These are phyloP conservation scores for Croton laevigatus DNA, from an alignment of 441 rosid genomes.

Conservation along the genomic window DNA sequence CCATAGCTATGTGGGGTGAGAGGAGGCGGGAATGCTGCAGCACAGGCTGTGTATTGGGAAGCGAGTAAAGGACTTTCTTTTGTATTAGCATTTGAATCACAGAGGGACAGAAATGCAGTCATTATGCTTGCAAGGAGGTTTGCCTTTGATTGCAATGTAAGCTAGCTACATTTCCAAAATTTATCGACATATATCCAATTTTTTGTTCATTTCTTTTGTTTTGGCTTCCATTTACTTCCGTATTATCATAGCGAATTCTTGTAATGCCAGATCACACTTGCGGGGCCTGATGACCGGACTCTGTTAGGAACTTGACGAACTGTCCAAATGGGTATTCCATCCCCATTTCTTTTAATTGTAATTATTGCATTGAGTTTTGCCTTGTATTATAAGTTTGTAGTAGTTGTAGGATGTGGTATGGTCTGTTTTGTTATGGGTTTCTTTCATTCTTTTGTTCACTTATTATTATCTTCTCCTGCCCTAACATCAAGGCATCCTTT, in stretches of 20 bases:
- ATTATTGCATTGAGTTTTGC: conserved; percentile 33
- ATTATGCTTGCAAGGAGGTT: conserved; percentile 91
- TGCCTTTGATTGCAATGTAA: conserved; percentile 95
- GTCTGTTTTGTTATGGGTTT: conserved; percentile 27
- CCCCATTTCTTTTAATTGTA: conserved; percentile 36
- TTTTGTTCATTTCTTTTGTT: neutral
- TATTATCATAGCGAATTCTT: conserved; percentile 16
- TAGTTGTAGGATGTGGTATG: conserved; percentile 28
- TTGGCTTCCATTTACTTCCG: neutral
- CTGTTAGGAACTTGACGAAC: conserved; percentile 32
- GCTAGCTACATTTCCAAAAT: conserved; percentile 31
- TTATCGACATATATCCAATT: neutral
- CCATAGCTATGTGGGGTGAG: conserved; percentile 89
- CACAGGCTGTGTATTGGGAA: conserved; percentile 94
- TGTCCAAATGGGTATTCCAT: conserved; percentile 2
- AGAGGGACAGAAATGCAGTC: conserved; percentile 86
- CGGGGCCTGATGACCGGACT: conserved; percentile 84
- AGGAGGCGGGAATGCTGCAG: conserved; percentile 98
- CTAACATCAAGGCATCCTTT: conserved; percentile 37
- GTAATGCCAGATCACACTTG: conserved; percentile 64
- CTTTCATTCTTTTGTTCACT: neutral
- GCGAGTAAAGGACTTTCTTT: conserved; percentile 67
- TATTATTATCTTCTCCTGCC: conserved; percentile 1
- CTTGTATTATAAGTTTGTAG: conserved; percentile 39
- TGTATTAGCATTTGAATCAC: conserved; percentile 84